Conservation (phyloP, 2,329 filamentous ascomycete species). For the Delphinella strobiligena region DNA sequence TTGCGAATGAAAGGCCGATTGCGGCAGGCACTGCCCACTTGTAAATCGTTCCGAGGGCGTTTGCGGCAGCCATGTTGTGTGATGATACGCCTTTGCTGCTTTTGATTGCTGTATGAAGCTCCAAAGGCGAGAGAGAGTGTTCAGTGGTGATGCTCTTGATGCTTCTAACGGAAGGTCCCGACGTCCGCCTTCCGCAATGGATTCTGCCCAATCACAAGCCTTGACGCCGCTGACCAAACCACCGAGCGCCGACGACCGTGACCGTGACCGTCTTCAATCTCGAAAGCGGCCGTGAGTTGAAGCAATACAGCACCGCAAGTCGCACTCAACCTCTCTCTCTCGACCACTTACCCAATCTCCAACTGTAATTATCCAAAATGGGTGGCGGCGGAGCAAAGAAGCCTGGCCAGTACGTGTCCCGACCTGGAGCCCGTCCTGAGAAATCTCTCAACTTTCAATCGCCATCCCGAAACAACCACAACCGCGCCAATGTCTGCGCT, state of each 20-base stretch:
- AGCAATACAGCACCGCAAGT: neutral
- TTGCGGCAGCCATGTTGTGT: slow-evolving; percentile 22
- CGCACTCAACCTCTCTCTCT: neutral
- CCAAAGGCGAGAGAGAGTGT: too few species aligned
- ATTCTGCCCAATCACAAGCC: neutral
- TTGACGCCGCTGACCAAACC: neutral
- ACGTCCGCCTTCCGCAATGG: neutral
- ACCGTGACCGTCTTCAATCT: too few species aligned
- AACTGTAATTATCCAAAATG: slow-evolving; percentile 19
- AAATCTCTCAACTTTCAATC: neutral
- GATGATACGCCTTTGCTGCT: neutral
- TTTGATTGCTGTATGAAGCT: neutral
- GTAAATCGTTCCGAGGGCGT: slow-evolving; percentile 50
- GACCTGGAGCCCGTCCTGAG: neutral
- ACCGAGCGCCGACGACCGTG: neutral
- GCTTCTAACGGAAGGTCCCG: neutral
- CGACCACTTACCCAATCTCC: neutral
- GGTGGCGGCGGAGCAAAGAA: slow-evolving; percentile 29
- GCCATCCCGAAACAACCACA: neutral
- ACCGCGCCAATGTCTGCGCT: neutral
- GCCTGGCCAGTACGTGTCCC: slow-evolving; percentile 27
- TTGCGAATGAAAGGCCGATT: slow-evolving; percentile 53
- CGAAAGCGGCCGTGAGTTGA: neutral
- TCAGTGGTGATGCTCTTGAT: too few species aligned
- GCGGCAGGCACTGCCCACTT: slow-evolving; percentile 62